Evolutionary conservation across 2,329 filamentous ascomycete genomes (phyloP), one percentile per base, ranked within the genome.

Genomic region (Colletotrichum neosansevieriae): DNA sequence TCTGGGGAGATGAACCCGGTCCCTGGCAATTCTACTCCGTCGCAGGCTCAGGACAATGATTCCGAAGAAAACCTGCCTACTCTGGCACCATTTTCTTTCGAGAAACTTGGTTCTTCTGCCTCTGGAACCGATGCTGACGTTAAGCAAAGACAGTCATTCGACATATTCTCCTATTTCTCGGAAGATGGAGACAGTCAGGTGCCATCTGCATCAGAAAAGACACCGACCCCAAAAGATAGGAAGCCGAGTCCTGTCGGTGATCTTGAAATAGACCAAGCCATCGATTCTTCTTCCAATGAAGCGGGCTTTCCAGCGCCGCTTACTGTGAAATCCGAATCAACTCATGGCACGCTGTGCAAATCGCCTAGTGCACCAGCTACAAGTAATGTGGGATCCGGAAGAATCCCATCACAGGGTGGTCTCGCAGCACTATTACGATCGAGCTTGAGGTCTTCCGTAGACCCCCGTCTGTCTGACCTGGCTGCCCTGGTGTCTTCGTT

Each of bases 401-500:
- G 29, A 29, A 21, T 19, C 1, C 34, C 62, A 4, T 63, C 69
- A 3, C 62, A 70, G 12, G 21, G 53, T 15, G 40, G 61, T 3
- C 58, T 67, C 7, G 42, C 61, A 13, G 51, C 61, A 32, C 29
- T 67, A 17, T 50, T 71, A 10, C 67, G 58, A 19, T 53, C 58
- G 12, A 71, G 67, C 34, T 42, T 70, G 12, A 49, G 63, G 6
- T 15, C 54, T 15, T 70, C 67, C 6, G 42, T 76, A 6, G 74
- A 75, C 29, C 74, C 74, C 24, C 66, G 70, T 0, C 54, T 76
- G 19, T 71, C 73, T 6, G 75, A 79, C 17, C 72, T 75, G 60
- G 73, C 74, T n/a, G 75, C 76, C 19, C 53, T 75, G 9, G 71
- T 76, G n/a, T 73, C 73, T 10, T 75, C 74, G 2, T 73, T 77